A percentile compares a stretch with the other conserved stretches of the same genome.
Evolutionary conservation across 2,329 filamentous ascomycete genomes (phyloP).

Genomic region (Dryadomyces quercus-mongolicae): DNA sequence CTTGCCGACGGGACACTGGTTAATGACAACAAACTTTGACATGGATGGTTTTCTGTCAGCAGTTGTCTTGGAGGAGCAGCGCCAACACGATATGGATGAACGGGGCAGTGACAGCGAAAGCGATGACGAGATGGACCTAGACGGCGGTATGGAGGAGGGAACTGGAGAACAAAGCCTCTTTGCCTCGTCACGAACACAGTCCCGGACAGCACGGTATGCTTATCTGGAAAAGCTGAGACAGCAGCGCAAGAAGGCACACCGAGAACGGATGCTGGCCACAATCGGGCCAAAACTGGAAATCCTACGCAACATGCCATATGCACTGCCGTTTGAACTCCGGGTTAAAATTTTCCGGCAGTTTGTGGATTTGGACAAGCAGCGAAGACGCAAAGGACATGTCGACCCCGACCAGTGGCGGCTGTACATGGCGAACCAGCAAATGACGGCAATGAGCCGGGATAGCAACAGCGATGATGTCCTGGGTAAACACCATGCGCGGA

Average conservation of each 20-base stretch:
- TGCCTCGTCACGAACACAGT: constrained; percentile 33
- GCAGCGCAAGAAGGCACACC: constrained; percentile 53
- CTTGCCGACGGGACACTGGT: constrained; percentile 74
- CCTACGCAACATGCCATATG: constrained; percentile 90
- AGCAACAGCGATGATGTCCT: constrained; percentile 23
- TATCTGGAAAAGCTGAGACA: constrained; percentile 51
- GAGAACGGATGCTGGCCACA: constrained; percentile 61
- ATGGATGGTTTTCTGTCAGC: constrained; percentile 79
- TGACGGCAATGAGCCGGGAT: constrained; percentile 3
- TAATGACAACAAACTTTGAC: constrained; percentile 81
- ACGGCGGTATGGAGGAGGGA: constrained; percentile 20
- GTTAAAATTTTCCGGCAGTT: constrained; percentile 93
- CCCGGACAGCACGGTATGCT: constrained; percentile 48
- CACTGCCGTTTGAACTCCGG: constrained; percentile 82
- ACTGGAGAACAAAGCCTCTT: constrained; percentile 13
- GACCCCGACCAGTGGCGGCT: constrained; percentile 68
- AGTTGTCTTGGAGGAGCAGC: constrained; percentile 79
- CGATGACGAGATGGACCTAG: constrained; percentile 30
- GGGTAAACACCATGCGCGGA: constrained; percentile 61
- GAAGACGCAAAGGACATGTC: constrained; percentile 53
- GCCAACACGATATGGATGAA: constrained; percentile 55
- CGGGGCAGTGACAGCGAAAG: constrained; percentile 49
- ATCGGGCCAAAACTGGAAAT: constrained; percentile 83
- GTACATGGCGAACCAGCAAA: constrained; percentile 33
- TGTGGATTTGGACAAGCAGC: constrained; percentile 68